These are phyloP conservation scores for Spencermartinsiella ligniputridi DNA, from an alignment of 1,139 yeast species.

Conservation along the genomic window DNA sequence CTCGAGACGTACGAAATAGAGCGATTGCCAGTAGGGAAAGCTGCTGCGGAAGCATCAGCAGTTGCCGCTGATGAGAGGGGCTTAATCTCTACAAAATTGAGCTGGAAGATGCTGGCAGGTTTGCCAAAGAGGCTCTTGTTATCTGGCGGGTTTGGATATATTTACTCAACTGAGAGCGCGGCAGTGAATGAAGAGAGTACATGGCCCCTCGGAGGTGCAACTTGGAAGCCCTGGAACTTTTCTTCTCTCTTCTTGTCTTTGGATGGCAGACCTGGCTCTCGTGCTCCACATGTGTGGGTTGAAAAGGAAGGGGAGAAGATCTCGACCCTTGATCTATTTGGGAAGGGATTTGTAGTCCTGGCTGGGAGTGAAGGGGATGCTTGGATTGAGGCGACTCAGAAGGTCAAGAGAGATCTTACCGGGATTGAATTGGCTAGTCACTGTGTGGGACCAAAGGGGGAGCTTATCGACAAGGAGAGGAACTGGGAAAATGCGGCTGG, in stretches of 20 bases:
- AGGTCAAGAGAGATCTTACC: too few species aligned
- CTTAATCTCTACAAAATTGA: too few species aligned
- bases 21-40: conserved; percentile 33
- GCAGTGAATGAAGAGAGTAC: too few species aligned
- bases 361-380: neutral
- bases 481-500: too few species aligned
- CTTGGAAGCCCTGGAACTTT: neutral
- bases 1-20: conserved; percentile 35
- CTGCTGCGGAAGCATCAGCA: too few species aligned
- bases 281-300: neutral
- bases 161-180: too few species aligned
- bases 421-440: too few species aligned
- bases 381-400: neutral
- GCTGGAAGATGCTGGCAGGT: too few species aligned
- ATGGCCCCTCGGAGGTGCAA: too few species aligned
- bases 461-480: neutral
- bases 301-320: neutral
- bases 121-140: too few species aligned
- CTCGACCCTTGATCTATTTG: neutral
- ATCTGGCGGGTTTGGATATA: too few species aligned
- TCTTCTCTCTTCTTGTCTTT: neutral
- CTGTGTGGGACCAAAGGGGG: neutral
- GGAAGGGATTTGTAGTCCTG: neutral
- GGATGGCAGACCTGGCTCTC: neutral
- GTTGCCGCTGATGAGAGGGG: too few species aligned